Percentiles rank a stretch among this genome's conserved stretches.
Conservation (phyloP, 164 flowering plant species). For the Kingdonia uniflora region DNA sequence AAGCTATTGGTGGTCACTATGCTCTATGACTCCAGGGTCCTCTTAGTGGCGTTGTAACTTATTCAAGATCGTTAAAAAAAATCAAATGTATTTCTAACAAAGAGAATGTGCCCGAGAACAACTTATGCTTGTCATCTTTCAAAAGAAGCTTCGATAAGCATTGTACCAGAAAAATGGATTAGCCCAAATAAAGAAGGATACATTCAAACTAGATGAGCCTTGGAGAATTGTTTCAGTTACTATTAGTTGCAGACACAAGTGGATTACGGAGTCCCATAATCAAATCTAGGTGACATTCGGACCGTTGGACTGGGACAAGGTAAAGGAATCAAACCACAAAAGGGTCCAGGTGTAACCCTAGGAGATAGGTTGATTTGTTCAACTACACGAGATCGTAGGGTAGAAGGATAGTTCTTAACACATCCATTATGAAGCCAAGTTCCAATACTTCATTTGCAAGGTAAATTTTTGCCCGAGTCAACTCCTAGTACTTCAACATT, state of each 20-base stretch:
- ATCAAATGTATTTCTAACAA: too few species aligned
- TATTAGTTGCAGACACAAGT: constrained; percentile 5
- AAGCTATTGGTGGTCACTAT: too few species aligned
- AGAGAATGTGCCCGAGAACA: too few species aligned
- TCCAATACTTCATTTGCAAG: constrained; percentile 77
- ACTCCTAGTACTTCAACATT: constrained; percentile 17
- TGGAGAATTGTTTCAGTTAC: background rate
- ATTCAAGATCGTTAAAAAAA: too few species aligned
- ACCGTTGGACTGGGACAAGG: constrained; percentile 70
- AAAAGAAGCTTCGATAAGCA: too few species aligned
- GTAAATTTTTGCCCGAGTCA: constrained; percentile 34
- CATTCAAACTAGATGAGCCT: background rate
- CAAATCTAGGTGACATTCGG: constrained; percentile 66
- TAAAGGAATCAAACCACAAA: constrained; percentile 58
- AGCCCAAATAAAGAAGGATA: too few species aligned
- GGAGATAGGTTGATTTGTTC: constrained; percentile 77
- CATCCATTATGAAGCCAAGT: constrained; percentile 78
- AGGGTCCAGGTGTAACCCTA: constrained; percentile 19
- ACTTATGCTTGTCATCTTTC: too few species aligned
- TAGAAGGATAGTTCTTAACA: constrained; percentile 71
- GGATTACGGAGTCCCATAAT: constrained; percentile 85
- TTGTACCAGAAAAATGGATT: too few species aligned
- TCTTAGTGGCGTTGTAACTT: too few species aligned
- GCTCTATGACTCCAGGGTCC: too few species aligned
- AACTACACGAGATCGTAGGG: constrained; percentile 57